Percentiles rank a stretch among this genome's conserved stretches.
phyloP scores from a whole-genome alignment of 768 basidiomycete species.

The Leccinum olivaceopallidum region DNA sequence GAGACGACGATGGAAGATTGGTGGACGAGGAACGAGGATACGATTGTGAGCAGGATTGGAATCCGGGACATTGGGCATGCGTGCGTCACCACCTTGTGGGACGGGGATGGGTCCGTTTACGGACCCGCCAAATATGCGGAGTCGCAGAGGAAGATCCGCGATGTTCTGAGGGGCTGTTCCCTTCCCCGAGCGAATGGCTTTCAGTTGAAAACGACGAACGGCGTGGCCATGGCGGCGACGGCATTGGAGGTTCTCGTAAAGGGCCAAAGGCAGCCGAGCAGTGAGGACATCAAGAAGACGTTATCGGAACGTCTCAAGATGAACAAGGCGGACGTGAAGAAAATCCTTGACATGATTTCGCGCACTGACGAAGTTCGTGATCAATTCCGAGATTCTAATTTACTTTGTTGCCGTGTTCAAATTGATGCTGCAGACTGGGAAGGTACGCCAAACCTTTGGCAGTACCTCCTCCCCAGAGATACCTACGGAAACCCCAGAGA shows the following conservation, averaged over 20 bases:
- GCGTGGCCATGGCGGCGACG: not conserved
- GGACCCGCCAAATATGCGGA: slow-evolving; percentile 5
- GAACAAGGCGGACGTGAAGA: not conserved
- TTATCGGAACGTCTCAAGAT: not conserved
- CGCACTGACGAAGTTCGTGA: too few species aligned
- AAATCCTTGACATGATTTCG: not conserved
- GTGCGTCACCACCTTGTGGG: slow-evolving; percentile 17
- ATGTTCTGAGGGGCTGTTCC: slow-evolving; percentile 3
- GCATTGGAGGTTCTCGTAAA: not conserved
- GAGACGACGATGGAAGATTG: not conserved
- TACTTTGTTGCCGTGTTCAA: too few species aligned
- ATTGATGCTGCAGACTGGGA: too few species aligned
- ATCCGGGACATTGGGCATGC: slow-evolving; percentile 23
- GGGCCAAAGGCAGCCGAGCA: not conserved
- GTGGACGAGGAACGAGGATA: slow-evolving; percentile 9
- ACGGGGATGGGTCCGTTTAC: not conserved
- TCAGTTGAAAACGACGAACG: not conserved
- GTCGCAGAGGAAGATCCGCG: slow-evolving; percentile 14
- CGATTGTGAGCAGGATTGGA: slow-evolving; percentile 2
- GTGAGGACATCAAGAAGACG: not conserved
- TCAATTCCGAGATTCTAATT: too few species aligned
- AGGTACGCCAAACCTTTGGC: too few species aligned
- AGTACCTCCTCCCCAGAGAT: too few species aligned
- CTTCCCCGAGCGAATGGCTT: not conserved
- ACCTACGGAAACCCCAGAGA: too few species aligned